Evolutionary conservation across 2,329 filamentous ascomycete genomes (phyloP).

Genomic region (Aspergillus terreus): DNA sequence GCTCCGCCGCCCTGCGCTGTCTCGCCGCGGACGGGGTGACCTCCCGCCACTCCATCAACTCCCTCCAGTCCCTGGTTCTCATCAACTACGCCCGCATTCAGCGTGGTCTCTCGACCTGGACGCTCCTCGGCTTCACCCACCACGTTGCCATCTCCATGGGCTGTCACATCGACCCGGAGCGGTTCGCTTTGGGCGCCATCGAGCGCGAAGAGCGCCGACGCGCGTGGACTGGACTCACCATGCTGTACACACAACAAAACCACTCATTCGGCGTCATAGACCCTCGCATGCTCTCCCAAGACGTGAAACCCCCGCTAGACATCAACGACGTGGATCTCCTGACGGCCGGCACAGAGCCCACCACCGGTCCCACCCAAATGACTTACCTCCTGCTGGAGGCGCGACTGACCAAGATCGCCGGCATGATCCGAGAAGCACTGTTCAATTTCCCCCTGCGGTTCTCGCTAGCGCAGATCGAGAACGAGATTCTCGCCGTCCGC

Average conservation of each 20-base stretch:
- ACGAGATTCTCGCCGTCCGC: slow-evolving; percentile 28
- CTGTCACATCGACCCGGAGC: slow-evolving; percentile 39
- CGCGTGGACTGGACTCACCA: slow-evolving; percentile 38
- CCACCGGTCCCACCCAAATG: slow-evolving; percentile 36
- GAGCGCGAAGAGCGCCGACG: slow-evolving; percentile 39
- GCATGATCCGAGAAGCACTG: slow-evolving; percentile 33
- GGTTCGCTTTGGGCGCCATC: slow-evolving; percentile 31
- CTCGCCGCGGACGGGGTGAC: slow-evolving; percentile 38
- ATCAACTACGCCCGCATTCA: slow-evolving; percentile 38
- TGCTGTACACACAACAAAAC: slow-evolving; percentile 39
- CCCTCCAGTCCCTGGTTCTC: slow-evolving; percentile 38
- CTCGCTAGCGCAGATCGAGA: slow-evolving; percentile 23
- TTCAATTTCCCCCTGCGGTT: slow-evolving; percentile 25
- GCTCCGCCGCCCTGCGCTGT: slow-evolving; percentile 35
- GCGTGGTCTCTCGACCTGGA: slow-evolving; percentile 35
- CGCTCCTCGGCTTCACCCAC: slow-evolving; percentile 37
- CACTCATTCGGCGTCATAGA: slow-evolving; percentile 34
- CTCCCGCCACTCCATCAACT: slow-evolving; percentile 37
- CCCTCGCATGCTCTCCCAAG: slow-evolving; percentile 23
- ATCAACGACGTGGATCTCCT: slow-evolving; percentile 35
- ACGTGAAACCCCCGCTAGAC: slow-evolving; percentile 32
- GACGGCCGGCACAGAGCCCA: slow-evolving; percentile 19
- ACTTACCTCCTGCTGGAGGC: slow-evolving; percentile 39
- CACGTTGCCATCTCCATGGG: slow-evolving; percentile 41
- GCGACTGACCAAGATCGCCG: slow-evolving; percentile 34